Evolutionary conservation across 495 filamentous ascomycete genomes (phyloP).

Genomic region (Penicillium chermesinum): DNA sequence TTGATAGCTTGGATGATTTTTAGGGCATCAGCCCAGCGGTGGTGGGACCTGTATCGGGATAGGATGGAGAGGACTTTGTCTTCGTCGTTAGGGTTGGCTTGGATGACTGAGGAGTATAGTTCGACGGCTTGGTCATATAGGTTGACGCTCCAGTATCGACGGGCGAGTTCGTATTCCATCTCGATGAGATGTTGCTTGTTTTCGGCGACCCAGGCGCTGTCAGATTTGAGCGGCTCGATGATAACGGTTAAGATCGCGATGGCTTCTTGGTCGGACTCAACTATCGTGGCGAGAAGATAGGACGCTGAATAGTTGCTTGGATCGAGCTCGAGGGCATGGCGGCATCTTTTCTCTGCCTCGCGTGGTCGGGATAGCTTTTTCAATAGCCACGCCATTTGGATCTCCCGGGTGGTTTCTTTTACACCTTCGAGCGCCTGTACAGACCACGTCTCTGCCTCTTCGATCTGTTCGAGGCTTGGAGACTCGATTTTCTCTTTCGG

Average conservation of each 20-base stretch:
- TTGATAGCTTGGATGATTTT: neutral
- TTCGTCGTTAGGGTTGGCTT: neutral
- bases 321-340: neutral
- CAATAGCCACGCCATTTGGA: constrained; percentile 5
- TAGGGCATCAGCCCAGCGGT: neutral
- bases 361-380: neutral
- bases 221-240: neutral
- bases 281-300: neutral
- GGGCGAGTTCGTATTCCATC: constrained; percentile 8
- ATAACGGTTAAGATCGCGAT: constrained; percentile 4
- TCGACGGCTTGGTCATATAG: neutral
- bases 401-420: constrained; percentile 1
- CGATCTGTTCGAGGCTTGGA: neutral
- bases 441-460: neutral
- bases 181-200: neutral
- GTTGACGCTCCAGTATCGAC: neutral
- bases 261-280: constrained; percentile 5
- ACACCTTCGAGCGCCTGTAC: neutral
- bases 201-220: neutral
- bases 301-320: neutral
- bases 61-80: neutral
- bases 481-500: neutral
- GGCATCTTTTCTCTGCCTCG: constrained; percentile 4
- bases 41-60: neutral
- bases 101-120: neutral